Evolutionary conservation across 2,329 filamentous ascomycete species (phyloP).

Genomic region (Talaromyces sp.): DNA sequence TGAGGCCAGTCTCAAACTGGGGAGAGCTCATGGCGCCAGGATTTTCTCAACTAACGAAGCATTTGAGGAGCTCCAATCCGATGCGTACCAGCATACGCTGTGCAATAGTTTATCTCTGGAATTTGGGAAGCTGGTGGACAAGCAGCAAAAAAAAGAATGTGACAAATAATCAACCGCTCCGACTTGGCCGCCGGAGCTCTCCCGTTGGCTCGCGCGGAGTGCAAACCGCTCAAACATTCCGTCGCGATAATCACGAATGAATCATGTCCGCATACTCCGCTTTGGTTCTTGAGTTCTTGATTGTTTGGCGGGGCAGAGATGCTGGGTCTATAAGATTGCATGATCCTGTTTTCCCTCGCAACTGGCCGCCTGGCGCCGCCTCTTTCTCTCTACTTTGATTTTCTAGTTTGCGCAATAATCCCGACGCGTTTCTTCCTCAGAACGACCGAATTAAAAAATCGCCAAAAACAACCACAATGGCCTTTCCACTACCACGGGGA

Average conservation of each 20-base stretch:
- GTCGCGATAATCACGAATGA: neutral
- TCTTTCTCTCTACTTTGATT: neutral
- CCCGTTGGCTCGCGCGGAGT: slow-evolving; percentile 12
- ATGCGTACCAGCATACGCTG: neutral
- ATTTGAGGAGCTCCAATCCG: neutral
- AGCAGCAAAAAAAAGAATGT: slow-evolving; percentile 5
- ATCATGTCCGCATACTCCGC: neutral
- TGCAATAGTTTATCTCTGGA: neutral
- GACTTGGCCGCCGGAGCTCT: slow-evolving; percentile 12
- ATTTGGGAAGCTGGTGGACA: neutral
- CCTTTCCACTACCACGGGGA: slow-evolving; percentile 57
- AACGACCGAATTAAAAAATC: neutral
- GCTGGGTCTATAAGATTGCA: neutral
- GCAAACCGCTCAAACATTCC: slow-evolving; percentile 30
- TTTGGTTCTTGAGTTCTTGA: neutral
- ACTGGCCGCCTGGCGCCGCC: neutral
- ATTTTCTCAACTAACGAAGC: neutral
- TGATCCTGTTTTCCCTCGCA: neutral
- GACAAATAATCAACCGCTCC: neutral
- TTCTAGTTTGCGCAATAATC: slow-evolving; percentile 8
- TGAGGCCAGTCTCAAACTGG: slow-evolving; percentile 25
- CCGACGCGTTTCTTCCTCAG: neutral
- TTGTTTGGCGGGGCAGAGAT: neutral
- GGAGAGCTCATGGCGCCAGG: slow-evolving; percentile 24
- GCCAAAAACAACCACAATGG: slow-evolving; percentile 40